Conservation (phyloP, 148 eudicot genomes). For the Salicornia ramosissima region DNA sequence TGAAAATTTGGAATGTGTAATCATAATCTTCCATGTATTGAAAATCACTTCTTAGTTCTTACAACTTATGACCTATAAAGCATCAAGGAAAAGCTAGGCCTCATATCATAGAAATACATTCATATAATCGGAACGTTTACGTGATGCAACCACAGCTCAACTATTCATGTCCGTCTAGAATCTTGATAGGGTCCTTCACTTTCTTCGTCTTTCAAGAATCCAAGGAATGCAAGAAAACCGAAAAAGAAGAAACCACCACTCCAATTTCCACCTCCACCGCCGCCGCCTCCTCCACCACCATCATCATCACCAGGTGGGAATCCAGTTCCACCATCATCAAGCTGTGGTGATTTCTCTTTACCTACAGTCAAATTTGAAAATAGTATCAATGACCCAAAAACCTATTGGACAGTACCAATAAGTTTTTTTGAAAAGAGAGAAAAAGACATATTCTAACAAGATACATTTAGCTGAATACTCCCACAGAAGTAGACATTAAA, state of each 20-base stretch:
- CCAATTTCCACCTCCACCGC: conserved; percentile 35
- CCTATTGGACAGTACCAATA: too few relatives aligned
- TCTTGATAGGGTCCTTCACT: conserved; percentile 24
- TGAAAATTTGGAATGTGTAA: too few relatives aligned
- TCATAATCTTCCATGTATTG: too few relatives aligned
- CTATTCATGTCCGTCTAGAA: conserved; percentile 15
- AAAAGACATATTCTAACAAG: too few relatives aligned
- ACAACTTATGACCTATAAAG: too few relatives aligned
- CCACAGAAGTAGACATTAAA: neutral
- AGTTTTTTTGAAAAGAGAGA: too few relatives aligned
- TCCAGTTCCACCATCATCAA: conserved; percentile 39
- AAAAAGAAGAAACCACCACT: conserved; percentile 30
- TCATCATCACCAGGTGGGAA: conserved; percentile 38
- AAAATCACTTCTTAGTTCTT: too few relatives aligned
- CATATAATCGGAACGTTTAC: neutral
- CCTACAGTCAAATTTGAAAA: conserved; percentile 17
- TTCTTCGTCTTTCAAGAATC: conserved; percentile 33
- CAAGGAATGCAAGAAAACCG: conserved; percentile 29
- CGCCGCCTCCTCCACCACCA: conserved; percentile 36
- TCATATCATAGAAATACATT: neutral
- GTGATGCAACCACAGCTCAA: neutral
- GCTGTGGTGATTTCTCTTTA: conserved; percentile 31
- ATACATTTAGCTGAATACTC: neutral
- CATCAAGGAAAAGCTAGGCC: neutral
- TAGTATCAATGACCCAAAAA: neutral